Base-by-base conservation (phyloP, 768 basidiomycete genomes). In the Lentinula detonsa region DNA sequence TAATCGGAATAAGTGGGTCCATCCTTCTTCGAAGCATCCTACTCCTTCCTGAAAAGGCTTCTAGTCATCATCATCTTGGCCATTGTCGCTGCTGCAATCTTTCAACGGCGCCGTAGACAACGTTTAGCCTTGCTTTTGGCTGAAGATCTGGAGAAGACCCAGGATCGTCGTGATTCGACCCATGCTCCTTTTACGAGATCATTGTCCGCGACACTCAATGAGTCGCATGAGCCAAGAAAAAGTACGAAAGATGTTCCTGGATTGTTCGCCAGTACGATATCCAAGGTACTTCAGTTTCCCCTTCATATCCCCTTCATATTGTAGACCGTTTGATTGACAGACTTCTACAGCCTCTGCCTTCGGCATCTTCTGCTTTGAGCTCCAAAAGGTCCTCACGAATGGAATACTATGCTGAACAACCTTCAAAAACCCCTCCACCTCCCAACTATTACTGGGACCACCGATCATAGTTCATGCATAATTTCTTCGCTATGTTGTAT, bases 201-300 rank as follows among this genome's bases (percentile, higher is more conserved):
- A 23, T 55, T 16, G 9, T 46, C 61, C 10, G 21, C 49, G 21
- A 51, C 28, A 8, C n/a, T 33, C 21, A 52, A 52, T 35, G 50
- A 52, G 31, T 11, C 46, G 10, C 11, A 31, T 5, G 23, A 34
- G 23, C 11, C 7, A n/a, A 40, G 16, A 3, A 54, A n/a, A 7
- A 34, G 3, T 4, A 11, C 33, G 16, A 21, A 15, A 3, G 35
- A 49, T 10, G 21, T 59, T 21, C 49, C 46, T 5, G 34, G 13
- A 7, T n/a, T 28, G 13, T 13, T 4, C 15, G 48, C 28, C 2
- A 60, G 62, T 18, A 50, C 65, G 39, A 66, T 69, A 70, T 63
- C 78, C 75, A 70, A 65, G 66, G n/a, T 63, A 67, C 45, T 9
- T 46, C 28, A 23, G 7, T 18, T 33, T 51, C 11, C n/a, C 34